Evolutionary conservation across 2,329 filamentous ascomycete species (phyloP).

Genomic region (Fusarium sp.): DNA sequence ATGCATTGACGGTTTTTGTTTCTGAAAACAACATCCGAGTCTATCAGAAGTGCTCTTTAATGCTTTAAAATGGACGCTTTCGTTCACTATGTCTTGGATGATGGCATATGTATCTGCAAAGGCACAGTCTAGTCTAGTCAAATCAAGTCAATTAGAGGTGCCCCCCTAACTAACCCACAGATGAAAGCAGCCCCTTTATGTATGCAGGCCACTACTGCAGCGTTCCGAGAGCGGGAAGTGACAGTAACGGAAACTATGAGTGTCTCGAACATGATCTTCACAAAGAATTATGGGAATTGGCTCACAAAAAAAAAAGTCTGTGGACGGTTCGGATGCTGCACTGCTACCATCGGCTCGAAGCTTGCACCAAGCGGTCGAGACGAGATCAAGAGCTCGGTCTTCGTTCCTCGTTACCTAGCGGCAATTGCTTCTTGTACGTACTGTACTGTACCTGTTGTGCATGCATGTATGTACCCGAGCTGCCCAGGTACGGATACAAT

Average conservation of each 20-base stretch:
- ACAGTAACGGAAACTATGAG: constrained; percentile 35
- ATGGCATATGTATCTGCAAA: background rate
- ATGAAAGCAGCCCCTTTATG: constrained; percentile 31
- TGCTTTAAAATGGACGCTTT: constrained; percentile 5
- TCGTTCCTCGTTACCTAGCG: constrained; percentile 4
- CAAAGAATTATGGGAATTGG: constrained; percentile 17
- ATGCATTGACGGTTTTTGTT: constrained; percentile 3
- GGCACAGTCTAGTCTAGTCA: background rate
- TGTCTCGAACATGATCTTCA: constrained; percentile 14
- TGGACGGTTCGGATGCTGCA: constrained; percentile 14
- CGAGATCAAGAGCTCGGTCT: constrained; percentile 24
- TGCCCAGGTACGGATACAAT: background rate
- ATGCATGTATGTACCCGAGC: background rate
- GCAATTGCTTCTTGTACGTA: background rate
- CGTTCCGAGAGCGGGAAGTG: constrained; percentile 38
- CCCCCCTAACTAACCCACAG: constrained; percentile 3
- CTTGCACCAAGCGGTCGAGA: constrained; percentile 31
- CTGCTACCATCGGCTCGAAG: constrained; percentile 26
- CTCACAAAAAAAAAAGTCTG: constrained; percentile 23
- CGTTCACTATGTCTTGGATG: background rate
- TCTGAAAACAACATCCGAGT: background rate
- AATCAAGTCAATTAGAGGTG: background rate
- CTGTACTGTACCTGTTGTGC: background rate
- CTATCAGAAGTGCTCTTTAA: background rate
- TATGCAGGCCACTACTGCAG: constrained; percentile 40